Base-by-base conservation (phyloP, 345 rosid species). In the Citrus mangshanensis region DNA sequence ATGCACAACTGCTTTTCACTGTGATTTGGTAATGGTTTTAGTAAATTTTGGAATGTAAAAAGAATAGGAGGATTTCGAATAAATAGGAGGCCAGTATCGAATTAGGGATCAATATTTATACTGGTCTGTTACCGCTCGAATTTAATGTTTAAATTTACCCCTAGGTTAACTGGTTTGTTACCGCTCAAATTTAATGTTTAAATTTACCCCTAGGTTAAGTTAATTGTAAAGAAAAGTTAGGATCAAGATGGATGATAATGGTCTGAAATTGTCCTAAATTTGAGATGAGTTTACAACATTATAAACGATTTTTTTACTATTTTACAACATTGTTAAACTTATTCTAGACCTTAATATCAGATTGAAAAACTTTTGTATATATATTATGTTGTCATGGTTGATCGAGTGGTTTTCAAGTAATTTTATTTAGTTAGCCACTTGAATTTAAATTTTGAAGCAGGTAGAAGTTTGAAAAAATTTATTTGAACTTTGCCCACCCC, bases 271-370 rank as follows among this genome's bases (percentile, higher is more conserved):
- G 3, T 40, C 13, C 0, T 0, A 40, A 46, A 3, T 46, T 13
- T 46, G 51, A 13, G 4, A 46, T 13, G 18, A 46, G 51, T 46
- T 46, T 46, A 1, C 18, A 46, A 46, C 1, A 3, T 46, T 12
- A 12, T 46, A 13, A 13, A 46, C 1, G 0, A 5, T 13, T 4
- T 46, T 46, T 30, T 28, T 13, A 13, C 18, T 46, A 46, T 46
- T 46, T 46, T 46, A 46, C 5, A 13, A 46, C 1, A 46, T 12
- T 13, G 5, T 46, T 46, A 46, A 42, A 42, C 51, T 42, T 46
- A 46, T 46, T 10, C 0, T 13, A 46, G 0, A 13, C 18, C 14
- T 13, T 13, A 46, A 46, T 12, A 3, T 12, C 1, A 0, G 0
- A 46, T 46, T 46, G 18, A 46, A 46, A 12, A 12, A 0, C 0